Evolutionary conservation across 257 asterid species (phyloP).

Genomic region (Coffea canephora): DNA sequence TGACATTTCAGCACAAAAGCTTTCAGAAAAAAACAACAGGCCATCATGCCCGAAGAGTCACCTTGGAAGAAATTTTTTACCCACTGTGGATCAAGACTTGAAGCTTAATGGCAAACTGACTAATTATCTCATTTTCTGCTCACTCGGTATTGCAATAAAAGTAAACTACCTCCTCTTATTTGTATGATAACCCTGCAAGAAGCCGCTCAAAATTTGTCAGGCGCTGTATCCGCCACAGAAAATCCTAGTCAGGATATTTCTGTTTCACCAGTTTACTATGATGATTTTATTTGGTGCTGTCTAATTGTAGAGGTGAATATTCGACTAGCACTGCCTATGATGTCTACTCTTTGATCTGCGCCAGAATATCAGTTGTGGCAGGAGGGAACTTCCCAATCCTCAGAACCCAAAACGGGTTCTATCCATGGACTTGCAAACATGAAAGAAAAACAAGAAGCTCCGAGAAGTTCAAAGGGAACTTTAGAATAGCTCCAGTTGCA

Average conservation of each 20-base stretch:
- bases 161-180: too few species aligned
- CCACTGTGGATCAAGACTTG: not conserved
- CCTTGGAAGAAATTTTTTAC: not conserved
- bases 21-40: not conserved
- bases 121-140: not conserved
- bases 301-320: not conserved
- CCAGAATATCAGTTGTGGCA: not conserved
- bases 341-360: not conserved
- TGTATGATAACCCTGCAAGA: too few species aligned
- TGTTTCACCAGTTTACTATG: not conserved
- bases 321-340: not conserved
- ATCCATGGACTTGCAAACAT: not conserved
- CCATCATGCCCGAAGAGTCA: too few species aligned
- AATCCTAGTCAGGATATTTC: not conserved
- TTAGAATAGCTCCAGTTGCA: not conserved
- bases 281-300: not conserved
- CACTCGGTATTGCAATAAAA: too few species aligned
- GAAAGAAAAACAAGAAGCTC: not conserved
- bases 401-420: not conserved
- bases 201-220: not conserved
- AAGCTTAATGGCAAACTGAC: not conserved
- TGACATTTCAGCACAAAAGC: too few species aligned
- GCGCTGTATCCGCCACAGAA: not conserved
- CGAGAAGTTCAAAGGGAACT: not conserved
- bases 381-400: not conserved